Evolutionary conservation across 2,329 filamentous ascomycete species (phyloP), one percentile per base, ranked within the genome.

Genomic region (Hirsutella minnesotensis): DNA sequence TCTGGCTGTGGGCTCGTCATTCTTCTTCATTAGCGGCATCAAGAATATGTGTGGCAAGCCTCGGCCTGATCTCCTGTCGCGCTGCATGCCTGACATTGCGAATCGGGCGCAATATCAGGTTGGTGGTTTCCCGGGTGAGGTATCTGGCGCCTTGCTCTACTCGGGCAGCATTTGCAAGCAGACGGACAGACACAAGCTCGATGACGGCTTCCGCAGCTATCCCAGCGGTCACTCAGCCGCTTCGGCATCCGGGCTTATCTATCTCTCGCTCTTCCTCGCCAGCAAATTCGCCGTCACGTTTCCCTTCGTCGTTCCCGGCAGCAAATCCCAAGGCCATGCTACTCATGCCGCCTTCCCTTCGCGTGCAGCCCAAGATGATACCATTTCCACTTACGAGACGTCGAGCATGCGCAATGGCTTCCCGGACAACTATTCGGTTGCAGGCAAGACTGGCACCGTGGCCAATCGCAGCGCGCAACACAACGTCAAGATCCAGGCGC

Each of bases 161-260:
- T 78, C 74, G n/a, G 79, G 78, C 43, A 67, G 65, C 18, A 94
- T 95, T 44, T 95, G 90, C 70, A 70, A 63, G 41, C 79, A 83
- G 50, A 70, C 69, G 1, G 74, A 88, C 57, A 60, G 60, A 15
- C 56, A 69, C 38, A 67, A 70, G n/a, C 69, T 87, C 39, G 67
- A 86, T 41, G 86, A 94, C 56, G 88, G 85, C 1, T 95, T 95
- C 64, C 75, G 84, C 38, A 89, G 83, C 53, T 95, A 88, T 38
- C 66, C 66, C 30, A 67, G 63, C 43, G 66, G 66, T n/a, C 66
- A 69, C 53, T 56, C 66, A 5, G 87, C 81, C 34, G 80, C 83
- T 47, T 75, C 84, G 4, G 86, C 86, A 52, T 81, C 82, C 10
- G 89, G 89, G 1, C 67, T 95, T 41, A 76, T 88, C 42, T 95